Base-by-base conservation (phyloP, 495 filamentous ascomycete genomes). In the Cryomyces minteri region DNA sequence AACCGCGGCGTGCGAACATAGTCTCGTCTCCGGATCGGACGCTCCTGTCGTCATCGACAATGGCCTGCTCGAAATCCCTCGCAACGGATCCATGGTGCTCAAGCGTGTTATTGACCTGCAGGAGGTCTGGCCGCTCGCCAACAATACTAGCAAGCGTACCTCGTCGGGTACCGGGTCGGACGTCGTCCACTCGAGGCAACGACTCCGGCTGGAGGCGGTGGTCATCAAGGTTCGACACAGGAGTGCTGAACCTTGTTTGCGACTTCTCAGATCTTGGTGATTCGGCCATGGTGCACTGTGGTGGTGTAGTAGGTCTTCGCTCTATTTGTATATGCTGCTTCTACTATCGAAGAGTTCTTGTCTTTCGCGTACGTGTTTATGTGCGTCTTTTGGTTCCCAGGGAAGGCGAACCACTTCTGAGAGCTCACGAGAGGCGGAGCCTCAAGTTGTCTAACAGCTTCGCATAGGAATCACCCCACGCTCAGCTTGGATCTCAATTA, bases 171-270 rank as follows among this genome's bases (percentile, higher is more conserved):
- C 58, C 54, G 8, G 44, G 36, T 68, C 66, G 31, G 73, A 55
- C 58, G 46, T 63, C 72, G 63, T 70, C 79, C 56, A 60, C 74
- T 43, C 74, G 71, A 30, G 80, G 77, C 12, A 79, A 62, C 32
- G 82, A 75, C 29, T 77, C 62, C 32, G 79, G 60, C 55, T 94
- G 87, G 57, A 80, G 71, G 40, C 87, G 84, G 64, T 96, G 87
- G 57, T 96, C 90, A 59, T 98, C 90, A 8, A 96, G 69, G 55
- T 94, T 85, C 43, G 82, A 79, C 25, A 86, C 82, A 3, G 88
- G 84, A 39, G 82, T 84, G 58, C 79, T 82, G 65, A 72, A 76
- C 51, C 74, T 62, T 44, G 73, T 76, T 44, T 71, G 64, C 48
- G 58, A 9, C 53, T 62, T 65, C 43, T 79, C 77, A 34, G 79